Base-by-base conservation (phyloP, 139 green algal genomes). In the Desmodesmus armatus region DNA sequence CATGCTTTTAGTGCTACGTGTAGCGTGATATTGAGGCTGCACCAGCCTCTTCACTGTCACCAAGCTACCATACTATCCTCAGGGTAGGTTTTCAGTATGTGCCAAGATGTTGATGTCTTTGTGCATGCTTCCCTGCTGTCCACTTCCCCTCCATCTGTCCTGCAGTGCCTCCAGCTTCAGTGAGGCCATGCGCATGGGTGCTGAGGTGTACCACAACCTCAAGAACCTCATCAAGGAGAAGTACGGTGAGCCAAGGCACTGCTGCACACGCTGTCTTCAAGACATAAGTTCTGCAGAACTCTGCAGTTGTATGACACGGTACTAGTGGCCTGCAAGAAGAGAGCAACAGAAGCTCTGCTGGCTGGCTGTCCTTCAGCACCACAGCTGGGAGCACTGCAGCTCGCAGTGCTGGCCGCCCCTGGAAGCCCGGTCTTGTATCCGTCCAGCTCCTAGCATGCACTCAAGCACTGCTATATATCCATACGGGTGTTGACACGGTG, bases 211-310 rank as follows among this genome's bases (percentile, higher is more conserved):
- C 93, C 96, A 99, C 91, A 90, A 94, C 82, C 95, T 99, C 31
- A 99, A 99, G 93, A 73, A 67, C 76, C 93, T 99, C 63, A 98
- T 99, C 91, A 99, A 99, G 97, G 95, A 96, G 79, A 98, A 99
- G 95, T 99, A 99, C 82, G 97, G 89, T 92, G 74, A 91, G 90
- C 78, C 37, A 13, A 27, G 19, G 17, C 67, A 47, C 25, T 67
- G 23, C 21, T 62, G 51, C 51, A 62, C 51, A 62, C 21, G 17
- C 51, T 27, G 1, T n/a, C n/a, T n/a, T n/a, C n/a, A n/a, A n/a
- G n/a, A n/a, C n/a, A n/a, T n/a, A n/a, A n/a, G n/a, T n/a, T n/a
- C n/a, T n/a, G n/a, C n/a, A n/a, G n/a, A n/a, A n/a, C n/a, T n/a
- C n/a, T n/a, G n/a, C n/a, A n/a, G n/a, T n/a, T n/a, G n/a, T n/a